Percentiles rank a stretch among this genome's conserved stretches.
Conservation (phyloP, 2,329 filamentous ascomycete genomes). For the Daldinia sp. region DNA sequence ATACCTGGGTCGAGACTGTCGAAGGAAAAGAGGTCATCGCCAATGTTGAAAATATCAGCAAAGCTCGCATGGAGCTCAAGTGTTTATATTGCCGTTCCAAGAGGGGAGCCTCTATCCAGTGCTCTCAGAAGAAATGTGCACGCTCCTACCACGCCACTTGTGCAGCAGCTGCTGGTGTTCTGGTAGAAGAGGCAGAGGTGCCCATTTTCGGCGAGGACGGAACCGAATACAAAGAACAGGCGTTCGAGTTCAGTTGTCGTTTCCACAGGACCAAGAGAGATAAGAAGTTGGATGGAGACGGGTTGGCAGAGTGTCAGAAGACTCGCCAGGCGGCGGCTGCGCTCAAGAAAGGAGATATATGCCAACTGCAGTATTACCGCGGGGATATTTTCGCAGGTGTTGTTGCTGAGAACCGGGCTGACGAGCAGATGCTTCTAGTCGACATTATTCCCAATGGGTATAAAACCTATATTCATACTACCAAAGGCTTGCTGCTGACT, state of each 20-base stretch:
- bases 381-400: conserved; percentile 91
- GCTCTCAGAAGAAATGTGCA: conserved; percentile 92
- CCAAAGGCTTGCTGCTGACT: conserved; percentile 51
- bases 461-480: conserved; percentile 21
- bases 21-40: conserved; percentile 77
- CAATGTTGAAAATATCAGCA: conserved; percentile 82
- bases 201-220: conserved; percentile 90
- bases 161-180: conserved; percentile 88
- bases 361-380: conserved; percentile 85
- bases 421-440: conserved; percentile 79
- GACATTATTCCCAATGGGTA: conserved; percentile 87
- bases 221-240: conserved; percentile 89
- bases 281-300: conserved; percentile 73
- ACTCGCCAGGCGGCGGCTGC: conserved; percentile 73
- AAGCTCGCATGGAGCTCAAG: conserved; percentile 88
- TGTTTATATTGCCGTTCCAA: conserved; percentile 95
- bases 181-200: conserved; percentile 86
- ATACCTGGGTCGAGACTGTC: conserved; percentile 82
- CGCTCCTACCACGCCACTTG: conserved; percentile 95
- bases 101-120: conserved; percentile 96
- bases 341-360: conserved; percentile 76
- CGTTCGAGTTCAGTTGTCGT: conserved; percentile 91
- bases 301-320: conserved; percentile 73
- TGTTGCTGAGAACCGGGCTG: conserved; percentile 81
- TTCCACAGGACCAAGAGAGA: conserved; percentile 91